Percentiles rank a stretch among this genome's conserved stretches.
phyloP scores from a whole-genome alignment of 2,329 filamentous ascomycete genomes.

The Waltergamsia citrina region DNA sequence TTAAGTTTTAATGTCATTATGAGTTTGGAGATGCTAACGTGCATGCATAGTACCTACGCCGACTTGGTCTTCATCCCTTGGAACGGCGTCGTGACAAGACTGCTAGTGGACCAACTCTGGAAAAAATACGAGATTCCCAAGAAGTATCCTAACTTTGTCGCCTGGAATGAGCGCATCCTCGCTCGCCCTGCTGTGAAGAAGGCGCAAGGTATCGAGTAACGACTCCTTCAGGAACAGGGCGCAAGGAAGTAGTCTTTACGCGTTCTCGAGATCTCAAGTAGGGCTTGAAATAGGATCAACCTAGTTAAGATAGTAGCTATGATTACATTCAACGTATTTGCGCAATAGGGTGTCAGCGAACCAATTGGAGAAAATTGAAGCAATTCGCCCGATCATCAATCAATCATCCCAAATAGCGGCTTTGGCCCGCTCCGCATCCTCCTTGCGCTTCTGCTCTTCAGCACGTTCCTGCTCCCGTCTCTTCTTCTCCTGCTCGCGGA shows the following conservation, averaged over 20 bases:
- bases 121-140: conserved; percentile 15
- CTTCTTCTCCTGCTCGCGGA: conserved; percentile 78
- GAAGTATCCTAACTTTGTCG: conserved; percentile 22
- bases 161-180: conserved; percentile 21
- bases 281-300: background rate
- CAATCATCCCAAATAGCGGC: conserved; percentile 78
- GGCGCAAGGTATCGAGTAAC: conserved; percentile 10
- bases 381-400: too few species aligned
- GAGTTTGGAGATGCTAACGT: background rate
- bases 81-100: conserved; percentile 9
- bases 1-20: background rate
- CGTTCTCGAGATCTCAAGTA: too few species aligned
- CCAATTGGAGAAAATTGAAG: too few species aligned
- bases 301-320: background rate
- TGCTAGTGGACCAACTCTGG: conserved; percentile 4
- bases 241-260: too few species aligned
- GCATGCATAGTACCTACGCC: conserved; percentile 17
- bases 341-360: too few species aligned
- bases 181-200: conserved; percentile 19
- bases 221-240: background rate
- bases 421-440: conserved; percentile 67
- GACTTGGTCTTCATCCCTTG: conserved; percentile 22
- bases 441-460: conserved; percentile 48
- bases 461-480: conserved; percentile 63
- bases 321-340: too few species aligned